Percentiles rank a stretch among this genome's conserved stretches.
These are phyloP conservation scores for Logfia minima DNA, from an alignment of 129 eudicot species.

Conservation along the genomic window DNA sequence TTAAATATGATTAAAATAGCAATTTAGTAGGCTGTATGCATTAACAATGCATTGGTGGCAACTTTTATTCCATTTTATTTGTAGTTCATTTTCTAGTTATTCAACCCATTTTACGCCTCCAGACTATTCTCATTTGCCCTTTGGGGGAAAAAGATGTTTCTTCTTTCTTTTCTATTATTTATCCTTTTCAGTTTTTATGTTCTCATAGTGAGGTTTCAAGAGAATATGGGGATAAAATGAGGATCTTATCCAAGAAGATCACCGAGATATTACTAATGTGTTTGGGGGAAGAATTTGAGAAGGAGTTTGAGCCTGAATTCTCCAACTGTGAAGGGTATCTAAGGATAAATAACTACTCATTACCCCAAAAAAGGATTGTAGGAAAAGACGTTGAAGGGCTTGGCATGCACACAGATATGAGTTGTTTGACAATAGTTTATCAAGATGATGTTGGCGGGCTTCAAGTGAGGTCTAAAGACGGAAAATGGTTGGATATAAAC, in stretches of 20 bases:
- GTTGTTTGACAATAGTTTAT: conserved; percentile 79
- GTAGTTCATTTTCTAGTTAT: neutral
- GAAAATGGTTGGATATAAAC: conserved; percentile 62
- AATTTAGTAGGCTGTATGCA: neutral
- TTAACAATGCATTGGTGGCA: conserved; percentile 12
- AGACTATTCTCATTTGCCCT: neutral
- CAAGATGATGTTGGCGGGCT: conserved; percentile 89
- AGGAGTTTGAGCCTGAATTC: conserved; percentile 53
- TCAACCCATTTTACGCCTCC: neutral
- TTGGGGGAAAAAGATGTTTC: neutral
- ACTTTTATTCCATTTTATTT: neutral
- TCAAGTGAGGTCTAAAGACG: conserved; percentile 74
- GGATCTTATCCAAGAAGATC: conserved; percentile 59
- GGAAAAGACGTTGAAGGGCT: conserved; percentile 73
- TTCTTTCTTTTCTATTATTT: neutral
- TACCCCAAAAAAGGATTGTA: conserved; percentile 40
- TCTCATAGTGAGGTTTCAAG: conserved; percentile 56
- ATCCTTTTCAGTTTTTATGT: neutral
- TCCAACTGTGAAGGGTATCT: conserved; percentile 74
- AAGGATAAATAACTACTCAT: conserved; percentile 76
- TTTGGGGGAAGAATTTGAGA: conserved; percentile 56
- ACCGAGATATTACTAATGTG: conserved; percentile 53
- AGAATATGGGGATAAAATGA: conserved; percentile 73
- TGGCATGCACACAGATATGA: conserved; percentile 94
- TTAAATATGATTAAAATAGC: neutral